Conservation (phyloP, 768 basidiomycete genomes). For the Dacryopinax primogenitus region DNA sequence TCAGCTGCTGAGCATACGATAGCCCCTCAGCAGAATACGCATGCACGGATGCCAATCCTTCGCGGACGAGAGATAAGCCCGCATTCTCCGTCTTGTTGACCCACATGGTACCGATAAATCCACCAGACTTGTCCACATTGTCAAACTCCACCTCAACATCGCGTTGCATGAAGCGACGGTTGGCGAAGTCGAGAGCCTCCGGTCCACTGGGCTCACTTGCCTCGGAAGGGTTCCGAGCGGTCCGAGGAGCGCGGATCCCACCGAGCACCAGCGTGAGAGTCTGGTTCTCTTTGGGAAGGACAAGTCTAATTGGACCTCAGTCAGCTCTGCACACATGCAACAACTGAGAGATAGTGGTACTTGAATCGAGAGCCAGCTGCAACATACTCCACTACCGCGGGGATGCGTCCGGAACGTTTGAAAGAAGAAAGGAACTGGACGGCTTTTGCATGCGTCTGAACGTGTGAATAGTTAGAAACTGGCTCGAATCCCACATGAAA, state of each 20-base stretch:
- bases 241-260: conserved; percentile 81
- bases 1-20: conserved; percentile 65
- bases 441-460: conserved; percentile 58
- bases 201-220: conserved; percentile 79
- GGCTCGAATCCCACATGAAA: neutral
- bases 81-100: conserved; percentile 76
- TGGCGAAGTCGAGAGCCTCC: conserved; percentile 71
- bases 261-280: conserved; percentile 83
- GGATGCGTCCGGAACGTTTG: conserved; percentile 73
- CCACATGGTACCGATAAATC: conserved; percentile 84
- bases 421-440: conserved; percentile 79
- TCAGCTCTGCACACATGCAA: conserved; percentile 8
- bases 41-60: conserved; percentile 82
- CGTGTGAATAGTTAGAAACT: too few species aligned
- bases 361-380: conserved; percentile 93
- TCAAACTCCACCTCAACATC: conserved; percentile 92
- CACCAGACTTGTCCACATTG: conserved; percentile 82
- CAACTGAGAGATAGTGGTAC: conserved; percentile 31
- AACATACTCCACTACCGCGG: conserved; percentile 85
- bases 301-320: conserved; percentile 38
- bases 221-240: conserved; percentile 62
- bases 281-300: conserved; percentile 83
- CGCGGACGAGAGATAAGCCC: conserved; percentile 67
- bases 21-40: conserved; percentile 73
- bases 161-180: conserved; percentile 76